Percentiles rank a stretch among this genome's conserved stretches.
Evolutionary conservation across 306 rosid genomes (phyloP).

Genomic region (Cicer yamashitae): DNA sequence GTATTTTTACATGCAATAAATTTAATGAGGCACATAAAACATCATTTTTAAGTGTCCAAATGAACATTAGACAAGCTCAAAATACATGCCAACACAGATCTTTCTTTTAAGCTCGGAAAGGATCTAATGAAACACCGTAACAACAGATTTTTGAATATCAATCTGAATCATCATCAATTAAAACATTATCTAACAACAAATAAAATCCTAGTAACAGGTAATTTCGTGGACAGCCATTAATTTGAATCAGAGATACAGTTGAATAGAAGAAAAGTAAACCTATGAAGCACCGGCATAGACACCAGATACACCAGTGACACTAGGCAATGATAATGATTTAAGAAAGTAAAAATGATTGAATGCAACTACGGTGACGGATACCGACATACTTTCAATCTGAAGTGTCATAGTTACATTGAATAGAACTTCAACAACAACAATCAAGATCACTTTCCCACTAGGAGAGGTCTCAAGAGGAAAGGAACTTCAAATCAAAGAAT

Average conservation of each 20-base stretch:
- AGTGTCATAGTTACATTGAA: neutral
- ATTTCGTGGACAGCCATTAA: slow-evolving; percentile 17
- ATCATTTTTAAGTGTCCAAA: slow-evolving; percentile 8
- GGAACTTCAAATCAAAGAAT: too few species aligned
- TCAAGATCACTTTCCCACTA: neutral
- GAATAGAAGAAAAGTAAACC: neutral
- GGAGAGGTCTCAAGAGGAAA: too few species aligned
- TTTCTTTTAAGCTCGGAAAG: slow-evolving; percentile 9
- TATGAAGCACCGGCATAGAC: too few species aligned
- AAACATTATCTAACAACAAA: neutral
- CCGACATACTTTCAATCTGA: too few species aligned
- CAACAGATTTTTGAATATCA: slow-evolving; percentile 13
- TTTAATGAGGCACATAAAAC: slow-evolving; percentile 6
- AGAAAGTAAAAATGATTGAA: neutral
- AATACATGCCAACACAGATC: slow-evolving; percentile 30
- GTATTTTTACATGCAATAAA: slow-evolving; percentile 16
- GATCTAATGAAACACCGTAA: slow-evolving; percentile 19
- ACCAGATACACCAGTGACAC: too few species aligned
- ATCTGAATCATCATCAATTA: slow-evolving; percentile 27
- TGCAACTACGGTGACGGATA: neutral
- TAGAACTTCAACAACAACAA: neutral
- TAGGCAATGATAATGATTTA: too few species aligned
- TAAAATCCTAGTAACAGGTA: neutral
- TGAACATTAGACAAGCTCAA: slow-evolving; percentile 7
- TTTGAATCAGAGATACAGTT: slow-evolving; percentile 28